Base-by-base conservation (phyloP, 352 stramenopile species). In the Globisporangium camurandrum region DNA sequence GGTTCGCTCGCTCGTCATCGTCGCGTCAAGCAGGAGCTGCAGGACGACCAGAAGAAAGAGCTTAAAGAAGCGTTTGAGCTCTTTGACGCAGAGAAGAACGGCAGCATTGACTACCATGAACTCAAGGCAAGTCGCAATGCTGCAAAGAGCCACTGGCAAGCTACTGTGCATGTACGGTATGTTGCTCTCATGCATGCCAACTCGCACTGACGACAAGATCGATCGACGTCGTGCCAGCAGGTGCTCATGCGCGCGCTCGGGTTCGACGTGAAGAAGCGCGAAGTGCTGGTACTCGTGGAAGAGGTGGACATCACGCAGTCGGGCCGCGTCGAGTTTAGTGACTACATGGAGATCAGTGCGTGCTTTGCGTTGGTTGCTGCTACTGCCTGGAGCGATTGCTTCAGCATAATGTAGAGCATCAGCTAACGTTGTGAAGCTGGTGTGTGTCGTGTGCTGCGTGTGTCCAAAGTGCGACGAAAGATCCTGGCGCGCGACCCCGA, bases 41-140 rank as follows among this genome's bases (percentile, higher is more conserved):
- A 66, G 19, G 79, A 91, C 19, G 82, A 90, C 38, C 79, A 93
- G 64, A 88, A 89, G 57, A 88, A 88, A 38, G 91, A 97, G 65
- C 72, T 98, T 1, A 71, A 78, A 46, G 92, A 97, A 50, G 88
- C 91, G 7, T 97, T 97, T 47, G 88, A 95, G 44, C 76, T 97
- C 36, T 98, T 98, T 50, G 92, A 98, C 68, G 76, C 74, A 19
- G 87, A 97, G 51, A 93, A 95, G 62, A 86, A 74, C 42, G 87
- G 88, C 7, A 80, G 70, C 3, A 84, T 97, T 52, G 84, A 97
- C 72, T 93, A 95, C 59, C 86, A 98, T 62, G 92, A 98, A 61
- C 79, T 97, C 59, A 98, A 98, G 59, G 88, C 82, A 11, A 42
- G 12, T 3, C 10, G 17, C 23, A 37, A 31, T 1, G 28, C 10